Evolutionary conservation across 1,284 basidiomycete genomes (phyloP), one percentile per base, ranked within the genome.

Genomic region (Tylopilus sp.): DNA sequence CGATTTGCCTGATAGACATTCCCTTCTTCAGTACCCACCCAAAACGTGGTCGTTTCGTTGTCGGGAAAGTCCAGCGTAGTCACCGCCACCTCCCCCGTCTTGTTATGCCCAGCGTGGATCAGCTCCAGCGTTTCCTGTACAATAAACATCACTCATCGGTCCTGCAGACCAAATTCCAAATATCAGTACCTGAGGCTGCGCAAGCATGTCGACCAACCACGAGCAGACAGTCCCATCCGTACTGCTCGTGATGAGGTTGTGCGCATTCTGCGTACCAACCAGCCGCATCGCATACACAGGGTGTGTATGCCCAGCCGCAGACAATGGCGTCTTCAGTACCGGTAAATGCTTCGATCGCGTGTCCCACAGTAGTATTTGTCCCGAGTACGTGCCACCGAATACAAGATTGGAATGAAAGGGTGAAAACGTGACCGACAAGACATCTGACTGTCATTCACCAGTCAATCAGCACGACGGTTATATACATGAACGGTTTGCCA

Each of bases 171-270:
- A 29, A 18, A 19, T 23, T 16, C 18, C 1, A 19, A 41, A 42
- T 9, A 37, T 13, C 56, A 66, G 19, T 59, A 91, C 91, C 76
- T 96, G 93, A 4, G 97, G 97, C 62, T 94, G 89, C 2, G 95
- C 92, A 29, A 99, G 82, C 94, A 99, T 97, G 71, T 99, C 97
- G 3, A 97, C 88, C 33, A 96, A 76, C 97, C 97, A 99, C 63
- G 89, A 92, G 68, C 97, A 99, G 4, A 99, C 90, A 19, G 88
- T 88, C 0, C 97, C 97, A 66, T 99, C 97, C 2, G 95, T 97
- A 56, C 90, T 94, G 55, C 90, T 92, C 15, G 93, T 93, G 50
- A 99, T 92, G 48, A 99, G 73, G 63, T 96, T 97, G 68, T 98
- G 94, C 5, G 97, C 97, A 65, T 99, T 97, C 66, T 97, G 95